These are phyloP conservation scores for Arthrinium puccinioides DNA, from an alignment of 2,329 filamentous ascomycete species.

Conservation along the genomic window DNA sequence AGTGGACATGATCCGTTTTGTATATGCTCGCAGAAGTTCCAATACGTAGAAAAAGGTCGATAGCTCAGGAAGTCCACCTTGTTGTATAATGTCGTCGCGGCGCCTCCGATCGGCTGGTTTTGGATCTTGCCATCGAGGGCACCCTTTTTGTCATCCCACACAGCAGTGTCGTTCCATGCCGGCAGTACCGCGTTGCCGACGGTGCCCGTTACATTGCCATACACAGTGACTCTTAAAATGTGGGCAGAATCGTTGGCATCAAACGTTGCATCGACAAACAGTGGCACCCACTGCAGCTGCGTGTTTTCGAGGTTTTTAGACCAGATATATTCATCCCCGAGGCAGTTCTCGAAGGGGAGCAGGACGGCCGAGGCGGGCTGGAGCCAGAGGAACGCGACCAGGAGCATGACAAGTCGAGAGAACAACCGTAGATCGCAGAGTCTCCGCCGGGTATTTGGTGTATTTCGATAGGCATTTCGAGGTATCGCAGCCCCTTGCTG, in stretches of 20 bases:
- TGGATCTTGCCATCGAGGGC: slow-evolving; percentile 71
- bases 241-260: slow-evolving; percentile 52
- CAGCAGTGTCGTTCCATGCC: slow-evolving; percentile 42
- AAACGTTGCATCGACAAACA: slow-evolving; percentile 69
- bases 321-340: slow-evolving; percentile 53
- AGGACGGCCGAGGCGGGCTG: slow-evolving; percentile 53
- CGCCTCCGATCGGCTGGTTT: slow-evolving; percentile 47
- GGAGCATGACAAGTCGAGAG: background rate
- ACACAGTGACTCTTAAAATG: slow-evolving; percentile 70
- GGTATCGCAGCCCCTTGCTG: too few species aligned
- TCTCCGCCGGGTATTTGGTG: too few species aligned
- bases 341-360: slow-evolving; percentile 79
- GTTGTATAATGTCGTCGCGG: slow-evolving; percentile 66
- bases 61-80: slow-evolving; percentile 72
- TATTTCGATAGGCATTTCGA: too few species aligned
- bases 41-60: slow-evolving; percentile 50
- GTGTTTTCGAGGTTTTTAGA: slow-evolving; percentile 32
- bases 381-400: slow-evolving; percentile 30
- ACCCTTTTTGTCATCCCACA: slow-evolving; percentile 54
- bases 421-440: too few species aligned
- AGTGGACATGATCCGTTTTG: slow-evolving; percentile 67
- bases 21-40: slow-evolving; percentile 59
- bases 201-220: slow-evolving; percentile 84
- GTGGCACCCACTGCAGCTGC: slow-evolving; percentile 72
- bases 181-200: slow-evolving; percentile 52